Evolutionary conservation across 495 filamentous ascomycete genomes (phyloP).

Genomic region (Zalerion maritima): DNA sequence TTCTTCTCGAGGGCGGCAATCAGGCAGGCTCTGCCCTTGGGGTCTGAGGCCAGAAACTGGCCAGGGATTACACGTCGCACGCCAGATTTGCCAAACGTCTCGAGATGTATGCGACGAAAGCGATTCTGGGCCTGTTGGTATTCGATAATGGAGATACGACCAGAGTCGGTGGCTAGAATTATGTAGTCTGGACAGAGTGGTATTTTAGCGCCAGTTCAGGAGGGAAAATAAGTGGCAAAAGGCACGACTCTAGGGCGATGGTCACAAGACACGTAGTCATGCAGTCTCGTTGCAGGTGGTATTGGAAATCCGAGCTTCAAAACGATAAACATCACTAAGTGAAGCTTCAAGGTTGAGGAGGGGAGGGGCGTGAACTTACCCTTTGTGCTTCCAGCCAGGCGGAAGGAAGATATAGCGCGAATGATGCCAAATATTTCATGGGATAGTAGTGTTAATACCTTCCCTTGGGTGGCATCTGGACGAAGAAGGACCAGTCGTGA

Average conservation of each 20-base stretch:
- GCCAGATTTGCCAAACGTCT: conserved; percentile 98
- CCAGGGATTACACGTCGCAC: conserved; percentile 86
- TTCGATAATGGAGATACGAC: conserved; percentile 85
- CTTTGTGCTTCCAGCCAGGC: conserved; percentile 86
- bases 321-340: conserved; percentile 92
- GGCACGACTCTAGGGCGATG: too few species aligned
- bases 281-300: too few species aligned
- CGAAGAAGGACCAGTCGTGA: conserved; percentile 78
- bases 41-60: conserved; percentile 87
- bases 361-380: conserved; percentile 49
- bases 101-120: conserved; percentile 79
- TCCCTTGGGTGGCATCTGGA: conserved; percentile 70
- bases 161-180: conserved; percentile 88
- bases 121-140: conserved; percentile 76
- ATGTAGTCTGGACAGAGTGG: conserved; percentile 63
- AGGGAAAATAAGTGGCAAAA: too few species aligned
- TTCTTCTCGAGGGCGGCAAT: conserved; percentile 96
- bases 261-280: too few species aligned
- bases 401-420: conserved; percentile 69
- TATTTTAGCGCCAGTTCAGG: conserved; percentile 45
- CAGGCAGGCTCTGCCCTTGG: conserved; percentile 86
- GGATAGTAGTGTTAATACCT: conserved; percentile 68
- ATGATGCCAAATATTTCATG: conserved; percentile 96
- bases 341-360: conserved; percentile 46
- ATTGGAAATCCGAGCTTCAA: too few species aligned